Conservation (phyloP, 2,329 filamentous ascomycete genomes). For the Colletotrichum sp. region DNA sequence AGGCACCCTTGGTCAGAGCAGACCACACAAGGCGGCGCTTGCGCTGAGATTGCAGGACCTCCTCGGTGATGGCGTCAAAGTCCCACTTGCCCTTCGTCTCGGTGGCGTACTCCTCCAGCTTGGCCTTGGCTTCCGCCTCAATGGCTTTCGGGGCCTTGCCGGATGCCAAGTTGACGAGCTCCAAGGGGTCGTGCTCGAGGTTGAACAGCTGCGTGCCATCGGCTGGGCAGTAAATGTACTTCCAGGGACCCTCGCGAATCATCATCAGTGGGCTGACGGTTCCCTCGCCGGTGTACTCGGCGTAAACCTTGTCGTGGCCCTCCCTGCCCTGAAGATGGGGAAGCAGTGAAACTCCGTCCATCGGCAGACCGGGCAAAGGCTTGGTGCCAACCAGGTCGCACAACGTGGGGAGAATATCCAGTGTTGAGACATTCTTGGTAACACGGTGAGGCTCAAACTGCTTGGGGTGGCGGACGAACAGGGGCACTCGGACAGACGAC, state of each 20-base stretch:
- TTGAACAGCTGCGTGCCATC: constrained; percentile 89
- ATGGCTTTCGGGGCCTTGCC: constrained; percentile 42
- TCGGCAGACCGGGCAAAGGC: constrained; percentile 73
- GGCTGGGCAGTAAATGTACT: constrained; percentile 85
- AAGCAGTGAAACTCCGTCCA: constrained; percentile 83
- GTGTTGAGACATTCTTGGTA: constrained; percentile 83
- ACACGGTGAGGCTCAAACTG: constrained; percentile 79
- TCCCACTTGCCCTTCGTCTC: constrained; percentile 83
- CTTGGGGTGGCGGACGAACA: constrained; percentile 82
- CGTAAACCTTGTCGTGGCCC: constrained; percentile 87
- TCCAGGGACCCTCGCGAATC: constrained; percentile 90
- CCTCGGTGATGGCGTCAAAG: constrained; percentile 75
- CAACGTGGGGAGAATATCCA: constrained; percentile 89
- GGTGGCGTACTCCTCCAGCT: constrained; percentile 70
- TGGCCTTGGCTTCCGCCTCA: constrained; percentile 48
- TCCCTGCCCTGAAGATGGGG: constrained; percentile 73
- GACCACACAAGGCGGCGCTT: constrained; percentile 80
- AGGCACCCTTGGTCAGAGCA: constrained; percentile 76
- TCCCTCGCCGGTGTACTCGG: constrained; percentile 94
- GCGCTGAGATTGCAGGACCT: constrained; percentile 80
- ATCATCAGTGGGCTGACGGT: constrained; percentile 90
- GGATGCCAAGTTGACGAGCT: constrained; percentile 75
- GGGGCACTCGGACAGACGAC: constrained; percentile 85
- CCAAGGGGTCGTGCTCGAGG: constrained; percentile 74
- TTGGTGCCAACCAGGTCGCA: constrained; percentile 80